Base-by-base conservation (phyloP, 768 basidiomycete genomes). In the Auriculariales sp. region DNA sequence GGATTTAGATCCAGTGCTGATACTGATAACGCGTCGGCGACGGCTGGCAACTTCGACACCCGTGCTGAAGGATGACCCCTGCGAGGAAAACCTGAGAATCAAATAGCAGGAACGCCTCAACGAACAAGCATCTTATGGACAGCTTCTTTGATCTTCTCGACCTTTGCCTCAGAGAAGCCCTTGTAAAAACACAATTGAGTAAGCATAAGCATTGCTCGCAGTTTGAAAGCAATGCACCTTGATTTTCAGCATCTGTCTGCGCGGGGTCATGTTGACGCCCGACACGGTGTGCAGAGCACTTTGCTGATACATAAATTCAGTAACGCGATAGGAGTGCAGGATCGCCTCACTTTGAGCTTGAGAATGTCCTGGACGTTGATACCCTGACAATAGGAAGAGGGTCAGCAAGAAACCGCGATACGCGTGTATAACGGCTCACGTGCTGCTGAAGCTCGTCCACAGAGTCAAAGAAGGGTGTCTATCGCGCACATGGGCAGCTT, bases 161-260 rank as follows among this genome's bases (percentile, higher is more conserved):
- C 91, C 62, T 98, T 98, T 0, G 93, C 86, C 57, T 95, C 93
- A 3, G 92, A 92, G 74, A 94, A 82, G 35, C 93, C 93, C 89
- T 93, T 50, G 9, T n/a, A 9, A 35, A 22, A 24, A 17, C 14
- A 4, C 24, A 36, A 36, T 11, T 3, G 25, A 31, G 15, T 6
- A 32, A 32, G 32, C 15, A 6, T n/a, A n/a, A n/a, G n/a, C n/a
- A n/a, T n/a, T n/a, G n/a, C n/a, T n/a, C n/a, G n/a, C 28, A 22
- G 32, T 30, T 28, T 27, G 15, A 6, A 24, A 28, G 35, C 55
- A 35, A 52, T 53, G 29, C 53, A 83, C 92, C 75, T 97, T 98
- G 57, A 98, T 93, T 62, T 95, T 98, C 50, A 91, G 67, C 61
- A 98, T 72, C 48, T 90, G 87, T 53, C 86, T 76, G 51, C 89